Conservation (phyloP, 1,139 yeast genomes). For the Magnusiomyces paraingens region DNA sequence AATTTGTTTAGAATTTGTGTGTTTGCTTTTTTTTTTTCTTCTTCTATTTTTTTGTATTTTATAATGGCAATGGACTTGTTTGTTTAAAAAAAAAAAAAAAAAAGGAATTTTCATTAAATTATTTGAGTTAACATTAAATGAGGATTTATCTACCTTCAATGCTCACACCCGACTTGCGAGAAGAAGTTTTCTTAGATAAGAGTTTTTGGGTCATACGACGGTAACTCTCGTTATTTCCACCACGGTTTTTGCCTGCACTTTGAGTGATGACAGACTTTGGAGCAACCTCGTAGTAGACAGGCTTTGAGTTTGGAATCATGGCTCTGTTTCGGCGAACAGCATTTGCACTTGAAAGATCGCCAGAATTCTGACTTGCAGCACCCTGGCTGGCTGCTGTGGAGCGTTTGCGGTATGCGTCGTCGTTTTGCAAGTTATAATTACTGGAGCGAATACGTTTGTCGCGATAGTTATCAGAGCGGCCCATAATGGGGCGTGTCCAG, state of each 20-base stretch:
- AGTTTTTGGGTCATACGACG: conserved; percentile 59
- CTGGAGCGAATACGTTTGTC: conserved; percentile 72
- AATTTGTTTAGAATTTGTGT: neutral
- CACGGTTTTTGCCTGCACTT: conserved; percentile 45
- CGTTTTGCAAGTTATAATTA: conserved; percentile 52
- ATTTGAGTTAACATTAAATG: neutral
- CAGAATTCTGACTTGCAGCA: conserved; percentile 34
- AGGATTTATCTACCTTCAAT: conserved; percentile 55
- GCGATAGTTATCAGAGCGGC: conserved; percentile 89
- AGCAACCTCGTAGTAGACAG: conserved; percentile 85
- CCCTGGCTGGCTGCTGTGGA: conserved; percentile 3
- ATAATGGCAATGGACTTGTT: neutral
- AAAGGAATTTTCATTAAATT: neutral
- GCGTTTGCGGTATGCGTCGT: conserved; percentile 20
- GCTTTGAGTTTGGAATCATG: conserved; percentile 85
- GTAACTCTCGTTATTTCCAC: conserved; percentile 59
- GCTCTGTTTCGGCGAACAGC: conserved; percentile 89
- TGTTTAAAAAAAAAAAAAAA: too few species aligned
- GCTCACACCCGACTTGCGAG: conserved; percentile 63
- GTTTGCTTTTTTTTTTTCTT: neutral
- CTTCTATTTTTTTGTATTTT: neutral
- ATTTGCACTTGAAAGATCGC: conserved; percentile 73
- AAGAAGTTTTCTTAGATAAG: conserved; percentile 42
- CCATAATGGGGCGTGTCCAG: conserved; percentile 98
- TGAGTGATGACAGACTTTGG: conserved; percentile 56